A percentile compares a stretch with the other conserved stretches of the same genome.
phyloP scores from a whole-genome alignment of 2,329 filamentous ascomycete species.

The Tolypocladium endophyticum region DNA sequence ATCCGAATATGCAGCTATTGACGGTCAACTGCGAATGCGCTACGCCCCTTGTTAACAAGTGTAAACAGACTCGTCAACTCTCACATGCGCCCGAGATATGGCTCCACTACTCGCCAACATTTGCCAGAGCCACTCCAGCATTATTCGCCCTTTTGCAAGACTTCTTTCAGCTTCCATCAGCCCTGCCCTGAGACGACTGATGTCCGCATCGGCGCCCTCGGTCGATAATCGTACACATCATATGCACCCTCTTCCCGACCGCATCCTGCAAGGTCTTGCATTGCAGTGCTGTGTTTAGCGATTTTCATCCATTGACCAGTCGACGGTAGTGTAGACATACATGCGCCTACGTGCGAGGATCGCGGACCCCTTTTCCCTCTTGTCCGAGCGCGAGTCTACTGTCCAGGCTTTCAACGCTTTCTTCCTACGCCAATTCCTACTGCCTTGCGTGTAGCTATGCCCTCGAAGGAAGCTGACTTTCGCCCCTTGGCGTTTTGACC shows the following conservation, averaged over 20 bases:
- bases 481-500: background rate
- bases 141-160: background rate
- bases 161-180: background rate
- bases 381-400: background rate
- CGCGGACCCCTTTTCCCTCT: background rate
- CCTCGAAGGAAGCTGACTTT: background rate
- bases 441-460: background rate
- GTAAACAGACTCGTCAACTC: background rate
- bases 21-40: background rate
- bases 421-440: background rate
- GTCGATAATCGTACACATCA: background rate
- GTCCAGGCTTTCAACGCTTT: background rate
- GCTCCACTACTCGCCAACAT: background rate
- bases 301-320: background rate
- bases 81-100: background rate
- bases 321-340: background rate
- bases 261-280: background rate
- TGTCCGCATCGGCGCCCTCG: background rate
- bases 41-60: background rate
- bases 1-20: background rate
- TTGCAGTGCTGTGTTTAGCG: background rate
- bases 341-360: background rate
- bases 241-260: background rate
- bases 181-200: background rate
- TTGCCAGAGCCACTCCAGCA: background rate